These are phyloP conservation scores for Suillus americanus DNA, from an alignment of 768 basidiomycete genomes.

Conservation along the genomic window DNA sequence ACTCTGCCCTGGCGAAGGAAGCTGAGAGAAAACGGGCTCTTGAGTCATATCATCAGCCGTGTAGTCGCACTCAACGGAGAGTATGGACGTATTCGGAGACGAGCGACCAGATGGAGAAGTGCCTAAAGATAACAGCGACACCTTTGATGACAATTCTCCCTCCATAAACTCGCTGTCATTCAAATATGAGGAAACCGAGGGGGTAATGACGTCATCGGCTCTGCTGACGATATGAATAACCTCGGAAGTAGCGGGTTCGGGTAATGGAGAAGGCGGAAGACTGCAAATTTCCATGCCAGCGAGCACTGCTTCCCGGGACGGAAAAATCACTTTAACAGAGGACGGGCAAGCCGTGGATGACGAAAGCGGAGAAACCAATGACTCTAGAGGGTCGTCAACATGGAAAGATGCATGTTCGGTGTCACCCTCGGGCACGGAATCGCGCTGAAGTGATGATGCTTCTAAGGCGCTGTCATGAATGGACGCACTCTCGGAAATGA, in stretches of 20 bases:
- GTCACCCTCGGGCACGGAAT: neutral
- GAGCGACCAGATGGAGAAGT: constrained; percentile 20
- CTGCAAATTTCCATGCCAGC: neutral
- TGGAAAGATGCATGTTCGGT: neutral
- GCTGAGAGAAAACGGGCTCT: neutral
- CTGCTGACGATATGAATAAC: too few relatives aligned
- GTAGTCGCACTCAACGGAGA: constrained; percentile 19
- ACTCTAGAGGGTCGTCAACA: neutral
- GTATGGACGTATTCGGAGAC: constrained; percentile 23
- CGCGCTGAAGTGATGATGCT: neutral
- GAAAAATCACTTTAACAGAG: neutral
- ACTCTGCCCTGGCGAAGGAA: neutral
- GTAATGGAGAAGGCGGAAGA: neutral
- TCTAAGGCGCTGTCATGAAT: neutral
- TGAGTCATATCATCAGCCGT: neutral
- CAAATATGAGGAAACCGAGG: neutral
- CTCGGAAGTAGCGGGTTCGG: neutral
- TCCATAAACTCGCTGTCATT: neutral
- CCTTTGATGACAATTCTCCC: constrained; percentile 15
- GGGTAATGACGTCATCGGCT: neutral
- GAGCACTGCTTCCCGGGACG: neutral
- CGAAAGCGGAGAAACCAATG: neutral
- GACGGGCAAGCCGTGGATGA: neutral
- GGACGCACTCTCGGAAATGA: neutral
- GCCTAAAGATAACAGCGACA: constrained; percentile 14